These are phyloP conservation scores for Ustilago shanxiensis DNA, from an alignment of 1,284 basidiomycete species.

Conservation along the genomic window DNA sequence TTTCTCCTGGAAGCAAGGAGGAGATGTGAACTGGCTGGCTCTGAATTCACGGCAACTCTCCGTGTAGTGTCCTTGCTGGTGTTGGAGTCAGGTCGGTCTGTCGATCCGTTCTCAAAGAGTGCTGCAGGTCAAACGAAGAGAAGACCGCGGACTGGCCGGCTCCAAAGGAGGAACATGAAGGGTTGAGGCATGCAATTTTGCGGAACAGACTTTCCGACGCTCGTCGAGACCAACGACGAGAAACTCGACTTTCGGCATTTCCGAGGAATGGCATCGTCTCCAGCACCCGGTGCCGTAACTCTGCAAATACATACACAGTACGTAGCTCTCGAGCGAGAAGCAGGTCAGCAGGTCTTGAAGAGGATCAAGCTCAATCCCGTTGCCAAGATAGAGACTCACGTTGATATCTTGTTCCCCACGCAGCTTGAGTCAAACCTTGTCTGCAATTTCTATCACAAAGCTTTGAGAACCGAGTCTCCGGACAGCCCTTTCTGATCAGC, in stretches of 20 bases:
- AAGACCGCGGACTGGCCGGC: slow-evolving; percentile 4
- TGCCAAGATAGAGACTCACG: too few relatives aligned
- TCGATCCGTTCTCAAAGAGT: neutral
- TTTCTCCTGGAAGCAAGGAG: neutral
- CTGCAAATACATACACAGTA: too few relatives aligned
- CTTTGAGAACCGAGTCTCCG: too few relatives aligned
- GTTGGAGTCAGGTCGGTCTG: neutral
- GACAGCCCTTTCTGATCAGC: too few relatives aligned
- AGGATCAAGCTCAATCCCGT: too few relatives aligned
- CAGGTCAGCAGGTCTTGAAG: neutral
- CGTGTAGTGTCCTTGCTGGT: too few relatives aligned
- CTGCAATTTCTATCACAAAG: too few relatives aligned
- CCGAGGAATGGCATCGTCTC: neutral
- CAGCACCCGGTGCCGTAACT: neutral
- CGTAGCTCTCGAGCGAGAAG: neutral
- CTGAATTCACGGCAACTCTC: neutral
- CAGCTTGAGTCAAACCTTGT: neutral
- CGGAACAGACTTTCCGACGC: slow-evolving; percentile 29
- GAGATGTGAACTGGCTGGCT: neutral
- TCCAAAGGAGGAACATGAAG: neutral
- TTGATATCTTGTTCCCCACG: too few relatives aligned
- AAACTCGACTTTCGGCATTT: slow-evolving; percentile 4
- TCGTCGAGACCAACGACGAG: neutral
- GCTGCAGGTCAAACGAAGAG: slow-evolving; percentile 4
- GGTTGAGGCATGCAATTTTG: neutral